A percentile compares a stretch with the other conserved stretches of the same genome.
phyloP scores from a whole-genome alignment of 2,329 filamentous ascomycete species.

The Ceratocystis eucalypticola region DNA sequence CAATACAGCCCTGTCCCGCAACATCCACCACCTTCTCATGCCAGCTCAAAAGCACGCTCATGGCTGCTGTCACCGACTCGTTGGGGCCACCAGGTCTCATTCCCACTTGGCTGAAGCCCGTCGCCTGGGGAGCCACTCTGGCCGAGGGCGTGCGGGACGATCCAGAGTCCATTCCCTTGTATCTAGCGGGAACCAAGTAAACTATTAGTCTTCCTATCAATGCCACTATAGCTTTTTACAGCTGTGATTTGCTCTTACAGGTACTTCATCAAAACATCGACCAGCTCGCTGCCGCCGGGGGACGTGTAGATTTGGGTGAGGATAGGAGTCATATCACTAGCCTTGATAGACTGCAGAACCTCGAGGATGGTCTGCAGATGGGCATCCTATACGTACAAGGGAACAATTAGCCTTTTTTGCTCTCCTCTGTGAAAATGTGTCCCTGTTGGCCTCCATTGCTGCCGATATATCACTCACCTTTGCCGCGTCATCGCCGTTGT shows the following conservation, averaged over 20 bases:
- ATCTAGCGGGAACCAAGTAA: conserved; percentile 36
- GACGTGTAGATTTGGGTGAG: conserved; percentile 67
- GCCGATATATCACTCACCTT: conserved; percentile 36
- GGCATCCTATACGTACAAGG: conserved; percentile 46
- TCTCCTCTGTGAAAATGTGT: not conserved
- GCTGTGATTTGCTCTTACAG: conserved; percentile 46
- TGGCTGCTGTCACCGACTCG: conserved; percentile 67
- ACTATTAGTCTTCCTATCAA: not conserved
- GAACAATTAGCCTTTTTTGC: conserved; percentile 13
- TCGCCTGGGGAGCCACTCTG: conserved; percentile 56
- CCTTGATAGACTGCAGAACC: conserved; percentile 90
- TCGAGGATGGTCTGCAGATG: conserved; percentile 82
- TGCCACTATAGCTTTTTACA: not conserved
- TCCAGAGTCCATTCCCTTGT: conserved; percentile 69
- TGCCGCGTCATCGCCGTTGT: conserved; percentile 43
- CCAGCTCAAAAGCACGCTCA: conserved; percentile 97
- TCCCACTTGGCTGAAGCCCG: conserved; percentile 74
- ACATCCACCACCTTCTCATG: conserved; percentile 97
- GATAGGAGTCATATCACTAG: conserved; percentile 86
- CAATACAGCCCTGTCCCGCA: conserved; percentile 79
- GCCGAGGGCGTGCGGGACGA: conserved; percentile 34
- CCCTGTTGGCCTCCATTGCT: not conserved
- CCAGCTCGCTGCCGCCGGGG: conserved; percentile 65
- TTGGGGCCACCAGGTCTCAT: conserved; percentile 38
- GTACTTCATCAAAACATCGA: conserved; percentile 97